Conservation (phyloP, 148 eudicot genomes). For the Suaeda aralocaspica region DNA sequence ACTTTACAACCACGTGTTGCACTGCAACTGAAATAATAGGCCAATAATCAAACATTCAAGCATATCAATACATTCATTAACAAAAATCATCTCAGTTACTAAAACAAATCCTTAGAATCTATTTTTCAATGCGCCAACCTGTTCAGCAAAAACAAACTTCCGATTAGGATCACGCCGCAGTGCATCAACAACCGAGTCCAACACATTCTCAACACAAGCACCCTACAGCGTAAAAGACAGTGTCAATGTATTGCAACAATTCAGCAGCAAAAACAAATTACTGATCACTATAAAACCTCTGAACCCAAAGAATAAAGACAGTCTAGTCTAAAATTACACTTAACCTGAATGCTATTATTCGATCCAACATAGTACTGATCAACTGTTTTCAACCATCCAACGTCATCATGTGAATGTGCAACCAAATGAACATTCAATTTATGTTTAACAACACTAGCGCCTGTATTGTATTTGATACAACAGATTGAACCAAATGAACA, state of each 20-base stretch:
- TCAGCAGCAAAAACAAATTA: background rate
- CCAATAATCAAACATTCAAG: background rate
- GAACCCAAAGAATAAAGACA: background rate
- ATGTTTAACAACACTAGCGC: slow-evolving; percentile 47
- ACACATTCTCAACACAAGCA: slow-evolving; percentile 74
- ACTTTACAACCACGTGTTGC: too few relatives aligned
- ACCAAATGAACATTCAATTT: slow-evolving; percentile 95
- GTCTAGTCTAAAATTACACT: too few relatives aligned
- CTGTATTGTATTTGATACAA: slow-evolving; percentile 51
- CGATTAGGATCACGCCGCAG: slow-evolving; percentile 64
- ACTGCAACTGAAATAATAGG: background rate
- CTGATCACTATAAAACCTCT: background rate
- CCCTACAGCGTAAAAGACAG: slow-evolving; percentile 39
- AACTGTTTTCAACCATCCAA: slow-evolving; percentile 96
- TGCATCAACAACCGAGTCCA: slow-evolving; percentile 73
- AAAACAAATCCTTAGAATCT: background rate
- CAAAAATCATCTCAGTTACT: background rate
- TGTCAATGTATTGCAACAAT: background rate
- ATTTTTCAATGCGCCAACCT: slow-evolving; percentile 33
- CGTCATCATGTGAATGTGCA: slow-evolving; percentile 93
- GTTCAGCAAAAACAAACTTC: slow-evolving; percentile 81
- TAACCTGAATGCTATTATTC: slow-evolving; percentile 73
- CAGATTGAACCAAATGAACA: slow-evolving; percentile 25
- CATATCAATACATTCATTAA: background rate
- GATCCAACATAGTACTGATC: slow-evolving; percentile 96